These are phyloP conservation scores for Cercis canadensis DNA, from an alignment of 306 rosid genomes.

Conservation along the genomic window DNA sequence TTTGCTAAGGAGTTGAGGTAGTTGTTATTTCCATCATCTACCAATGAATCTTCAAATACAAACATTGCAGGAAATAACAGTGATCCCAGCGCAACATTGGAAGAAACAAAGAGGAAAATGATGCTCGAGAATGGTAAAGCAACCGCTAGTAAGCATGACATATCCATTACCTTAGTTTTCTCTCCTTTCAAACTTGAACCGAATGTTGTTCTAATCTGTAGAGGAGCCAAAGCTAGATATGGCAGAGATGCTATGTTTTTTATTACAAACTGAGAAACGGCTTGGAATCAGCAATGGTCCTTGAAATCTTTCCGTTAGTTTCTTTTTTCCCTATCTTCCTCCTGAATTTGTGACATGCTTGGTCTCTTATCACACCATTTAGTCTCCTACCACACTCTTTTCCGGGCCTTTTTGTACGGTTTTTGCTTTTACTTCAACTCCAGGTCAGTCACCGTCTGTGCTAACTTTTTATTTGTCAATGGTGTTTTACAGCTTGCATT, in stretches of 20 bases:
- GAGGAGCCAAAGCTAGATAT: neutral
- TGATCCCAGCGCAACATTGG: neutral
- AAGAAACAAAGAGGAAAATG: constrained; percentile 16
- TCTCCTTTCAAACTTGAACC: neutral
- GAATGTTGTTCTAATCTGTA: neutral
- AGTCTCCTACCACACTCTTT: neutral
- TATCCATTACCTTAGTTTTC: constrained; percentile 1
- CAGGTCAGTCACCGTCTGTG: neutral
- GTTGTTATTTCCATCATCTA: constrained; percentile 49
- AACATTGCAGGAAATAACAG: constrained; percentile 41
- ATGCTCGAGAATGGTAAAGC: constrained; percentile 29
- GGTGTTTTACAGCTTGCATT: no score
- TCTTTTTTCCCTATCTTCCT: constrained; percentile 17
- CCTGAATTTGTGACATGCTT: constrained; percentile 24
- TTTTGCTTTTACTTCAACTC: constrained; percentile 6
- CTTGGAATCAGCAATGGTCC: neutral
- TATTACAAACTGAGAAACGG: constrained; percentile 6
- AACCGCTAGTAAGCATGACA: constrained; percentile 3
- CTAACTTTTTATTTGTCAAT: no score
- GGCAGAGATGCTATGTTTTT: neutral
- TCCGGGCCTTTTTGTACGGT: constrained; percentile 22
- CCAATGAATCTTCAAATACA: constrained; percentile 56
- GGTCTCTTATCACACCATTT: neutral
- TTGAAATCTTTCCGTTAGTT: neutral
- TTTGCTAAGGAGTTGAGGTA: constrained; percentile 39